Evolutionary conservation across 2,329 filamentous ascomycete genomes (phyloP).

Genomic region (Penicillium crustosum): DNA sequence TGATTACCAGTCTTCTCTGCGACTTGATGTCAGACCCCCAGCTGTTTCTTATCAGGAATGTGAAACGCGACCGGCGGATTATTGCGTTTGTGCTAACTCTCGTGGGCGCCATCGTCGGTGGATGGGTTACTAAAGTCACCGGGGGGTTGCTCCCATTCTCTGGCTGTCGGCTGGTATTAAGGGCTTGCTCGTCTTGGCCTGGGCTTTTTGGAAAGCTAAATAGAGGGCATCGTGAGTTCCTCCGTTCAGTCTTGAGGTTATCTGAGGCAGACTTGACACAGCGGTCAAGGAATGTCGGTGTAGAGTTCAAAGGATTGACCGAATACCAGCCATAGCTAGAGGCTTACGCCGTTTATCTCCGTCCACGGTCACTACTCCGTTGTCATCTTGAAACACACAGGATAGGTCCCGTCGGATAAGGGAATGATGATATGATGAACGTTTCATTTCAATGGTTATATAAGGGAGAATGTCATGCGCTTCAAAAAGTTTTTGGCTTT

Average conservation of each 20-base stretch:
- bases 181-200: constrained; percentile 18
- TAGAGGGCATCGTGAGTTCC: background rate
- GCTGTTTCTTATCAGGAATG: constrained; percentile 28
- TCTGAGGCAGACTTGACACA: too few relatives aligned
- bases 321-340: background rate
- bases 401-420: background rate
- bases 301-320: background rate
- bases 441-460: background rate
- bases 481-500: background rate
- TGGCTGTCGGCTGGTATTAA: constrained; percentile 31
- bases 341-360: background rate
- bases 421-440: background rate
- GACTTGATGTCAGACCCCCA: constrained; percentile 33
- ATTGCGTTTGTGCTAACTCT: constrained; percentile 29
- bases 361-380: background rate
- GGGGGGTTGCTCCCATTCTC: constrained; percentile 23
- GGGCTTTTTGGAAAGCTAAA: constrained; percentile 24
- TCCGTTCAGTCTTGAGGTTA: too few relatives aligned
- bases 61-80: constrained; percentile 30
- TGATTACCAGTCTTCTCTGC: constrained; percentile 29
- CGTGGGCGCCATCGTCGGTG: constrained; percentile 29
- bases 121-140: constrained; percentile 31
- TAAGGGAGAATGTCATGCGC: background rate
- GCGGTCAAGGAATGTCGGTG: background rate
- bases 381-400: background rate